These are phyloP conservation scores for Oemleria cerasiformis DNA, from an alignment of 306 rosid genomes.

Conservation along the genomic window DNA sequence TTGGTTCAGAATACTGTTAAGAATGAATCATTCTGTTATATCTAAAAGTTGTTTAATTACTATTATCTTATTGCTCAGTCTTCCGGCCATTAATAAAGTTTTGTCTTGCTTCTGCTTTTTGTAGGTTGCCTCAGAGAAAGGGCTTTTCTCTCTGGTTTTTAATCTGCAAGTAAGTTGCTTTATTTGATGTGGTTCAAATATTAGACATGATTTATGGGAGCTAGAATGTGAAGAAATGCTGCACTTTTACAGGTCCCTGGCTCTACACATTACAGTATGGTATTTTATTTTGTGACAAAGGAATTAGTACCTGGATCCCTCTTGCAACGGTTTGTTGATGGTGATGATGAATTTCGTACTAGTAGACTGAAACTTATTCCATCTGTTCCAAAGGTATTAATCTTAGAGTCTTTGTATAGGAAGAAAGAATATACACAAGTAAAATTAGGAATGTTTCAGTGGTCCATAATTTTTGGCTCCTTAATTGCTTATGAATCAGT, in stretches of 20 bases:
- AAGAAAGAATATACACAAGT: background rate
- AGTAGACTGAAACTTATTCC: constrained; percentile 97
- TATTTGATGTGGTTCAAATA: constrained; percentile 20
- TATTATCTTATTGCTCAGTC: background rate
- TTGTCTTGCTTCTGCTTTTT: constrained; percentile 20
- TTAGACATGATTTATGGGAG: constrained; percentile 1
- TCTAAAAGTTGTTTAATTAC: background rate
- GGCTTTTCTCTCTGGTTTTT: constrained; percentile 76
- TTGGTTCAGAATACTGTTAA: too few relatives aligned
- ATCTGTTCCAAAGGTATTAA: constrained; percentile 90
- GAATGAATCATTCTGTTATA: background rate
- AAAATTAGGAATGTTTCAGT: background rate
- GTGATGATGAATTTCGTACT: constrained; percentile 96
- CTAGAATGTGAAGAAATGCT: constrained; percentile 30
- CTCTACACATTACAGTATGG: constrained; percentile 95
- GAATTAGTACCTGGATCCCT: constrained; percentile 86
- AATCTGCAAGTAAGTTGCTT: constrained; percentile 82
- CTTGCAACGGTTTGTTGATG: constrained; percentile 94
- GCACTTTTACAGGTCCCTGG: constrained; percentile 70
- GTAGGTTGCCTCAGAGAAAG: constrained; percentile 91
- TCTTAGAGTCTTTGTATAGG: background rate
- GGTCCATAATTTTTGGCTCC: background rate
- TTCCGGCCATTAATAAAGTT: constrained; percentile 14
- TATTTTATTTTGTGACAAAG: constrained; percentile 86
- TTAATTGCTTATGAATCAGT: background rate